Percentiles rank a stretch among this genome's conserved stretches.
Conservation (phyloP, 140 eudicot species). For the Senecio squalidus region DNA sequence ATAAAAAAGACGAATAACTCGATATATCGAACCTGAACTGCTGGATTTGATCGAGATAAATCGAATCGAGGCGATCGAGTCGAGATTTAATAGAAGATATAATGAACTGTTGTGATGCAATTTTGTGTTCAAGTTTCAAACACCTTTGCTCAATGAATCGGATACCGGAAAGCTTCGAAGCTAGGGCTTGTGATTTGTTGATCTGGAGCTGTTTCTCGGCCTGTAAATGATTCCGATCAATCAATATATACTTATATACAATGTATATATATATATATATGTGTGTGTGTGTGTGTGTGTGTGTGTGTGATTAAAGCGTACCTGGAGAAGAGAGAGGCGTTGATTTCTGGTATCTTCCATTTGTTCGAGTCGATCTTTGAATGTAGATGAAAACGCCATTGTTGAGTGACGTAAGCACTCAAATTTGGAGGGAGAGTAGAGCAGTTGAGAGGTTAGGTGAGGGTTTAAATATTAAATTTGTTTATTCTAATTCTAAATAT, state of each 20-base stretch:
- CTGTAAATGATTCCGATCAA: constrained; percentile 16
- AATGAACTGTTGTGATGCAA: constrained; percentile 40
- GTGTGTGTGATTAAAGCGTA: not conserved
- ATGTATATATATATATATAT: not conserved
- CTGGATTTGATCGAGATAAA: constrained; percentile 18
- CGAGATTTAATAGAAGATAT: constrained; percentile 44
- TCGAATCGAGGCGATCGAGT: constrained; percentile 32
- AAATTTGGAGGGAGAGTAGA: not conserved
- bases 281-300: constrained; percentile 1
- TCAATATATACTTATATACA: not conserved
- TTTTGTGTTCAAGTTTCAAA: constrained; percentile 38
- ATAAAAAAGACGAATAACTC: not conserved
- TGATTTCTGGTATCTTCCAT: constrained; percentile 52
- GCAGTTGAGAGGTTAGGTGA: not conserved
- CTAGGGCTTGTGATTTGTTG: constrained; percentile 38
- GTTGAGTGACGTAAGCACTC: constrained; percentile 24
- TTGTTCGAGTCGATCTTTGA: constrained; percentile 45
- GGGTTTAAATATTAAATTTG: too few relatives aligned
- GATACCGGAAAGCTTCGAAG: constrained; percentile 40
- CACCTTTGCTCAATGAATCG: constrained; percentile 44
- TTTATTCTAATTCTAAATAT: too few relatives aligned
- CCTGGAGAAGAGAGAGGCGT: constrained; percentile 64
- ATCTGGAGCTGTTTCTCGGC: constrained; percentile 49
- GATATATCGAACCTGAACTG: constrained; percentile 35
- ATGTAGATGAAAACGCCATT: constrained; percentile 57